Conservation (phyloP, 164 flowering plant genomes). For the Vitis rotundifolia region DNA sequence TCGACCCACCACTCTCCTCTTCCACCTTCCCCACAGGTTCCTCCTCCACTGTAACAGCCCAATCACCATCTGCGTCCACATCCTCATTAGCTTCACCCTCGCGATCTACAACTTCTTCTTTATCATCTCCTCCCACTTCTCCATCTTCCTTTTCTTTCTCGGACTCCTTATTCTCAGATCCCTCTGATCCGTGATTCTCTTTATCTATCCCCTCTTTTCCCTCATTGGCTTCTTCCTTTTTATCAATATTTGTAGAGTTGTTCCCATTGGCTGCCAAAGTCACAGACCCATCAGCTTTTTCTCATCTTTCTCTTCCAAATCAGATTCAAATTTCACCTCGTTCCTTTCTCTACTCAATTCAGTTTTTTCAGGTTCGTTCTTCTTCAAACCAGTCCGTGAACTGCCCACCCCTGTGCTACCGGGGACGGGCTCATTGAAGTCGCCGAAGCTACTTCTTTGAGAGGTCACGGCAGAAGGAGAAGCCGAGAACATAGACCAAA, state of each 20-base stretch:
- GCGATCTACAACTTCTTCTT: slow-evolving; percentile 25
- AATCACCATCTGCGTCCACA: slow-evolving; percentile 40
- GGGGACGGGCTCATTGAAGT: slow-evolving; percentile 55
- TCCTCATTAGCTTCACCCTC: slow-evolving; percentile 34
- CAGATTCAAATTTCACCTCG: slow-evolving; percentile 25
- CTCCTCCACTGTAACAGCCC: slow-evolving; percentile 26
- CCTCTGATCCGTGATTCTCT: slow-evolving; percentile 24
- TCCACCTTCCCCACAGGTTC: slow-evolving; percentile 35
- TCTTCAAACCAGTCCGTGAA: slow-evolving; percentile 16
- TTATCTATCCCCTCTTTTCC: slow-evolving; percentile 14
- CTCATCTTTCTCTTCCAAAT: slow-evolving; percentile 27
- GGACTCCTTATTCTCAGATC: slow-evolving; percentile 30
- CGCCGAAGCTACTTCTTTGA: slow-evolving; percentile 74
- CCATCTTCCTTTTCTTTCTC: slow-evolving; percentile 34
- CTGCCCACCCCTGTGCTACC: slow-evolving; percentile 21
- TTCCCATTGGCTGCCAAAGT: slow-evolving; percentile 16
- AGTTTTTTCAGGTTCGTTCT: slow-evolving; percentile 13
- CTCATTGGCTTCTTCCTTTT: slow-evolving; percentile 14
- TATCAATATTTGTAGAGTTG: slow-evolving; percentile 23
- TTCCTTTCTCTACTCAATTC: slow-evolving; percentile 16
- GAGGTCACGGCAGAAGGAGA: slow-evolving; percentile 51
- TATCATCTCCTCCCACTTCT: slow-evolving; percentile 33
- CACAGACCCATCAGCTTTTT: slow-evolving; percentile 32
- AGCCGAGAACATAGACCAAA: slow-evolving; percentile 72
- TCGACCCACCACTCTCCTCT: slow-evolving; percentile 31